Evolutionary conservation across 169 alveolate genomes (phyloP).

Genomic region (Cryptosporidium baileyi): DNA sequence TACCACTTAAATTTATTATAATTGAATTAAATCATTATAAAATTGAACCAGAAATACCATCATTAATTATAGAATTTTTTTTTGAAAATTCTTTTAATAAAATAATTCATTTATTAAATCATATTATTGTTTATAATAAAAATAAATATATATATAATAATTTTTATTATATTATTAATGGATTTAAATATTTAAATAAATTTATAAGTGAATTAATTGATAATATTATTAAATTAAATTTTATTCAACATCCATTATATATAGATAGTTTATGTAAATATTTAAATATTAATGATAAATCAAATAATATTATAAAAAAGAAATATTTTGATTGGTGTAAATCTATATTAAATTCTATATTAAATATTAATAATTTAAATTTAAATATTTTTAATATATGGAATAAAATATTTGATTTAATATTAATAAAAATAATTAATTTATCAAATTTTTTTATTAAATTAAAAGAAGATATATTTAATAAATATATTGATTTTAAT

Average conservation of each 20-base stretch:
- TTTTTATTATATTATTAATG: background rate
- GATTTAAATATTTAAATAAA: conserved; percentile 17
- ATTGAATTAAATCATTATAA: background rate
- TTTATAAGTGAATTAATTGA: background rate
- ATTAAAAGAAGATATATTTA: background rate
- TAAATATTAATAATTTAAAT: conserved; percentile 10
- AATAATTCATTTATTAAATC: conserved; percentile 1
- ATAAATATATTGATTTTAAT: background rate
- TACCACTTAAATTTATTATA: conserved; percentile 2
- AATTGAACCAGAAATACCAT: background rate
- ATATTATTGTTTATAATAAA: background rate
- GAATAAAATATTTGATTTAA: conserved; percentile 18
- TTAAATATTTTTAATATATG: conserved; percentile 2
- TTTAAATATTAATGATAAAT: background rate
- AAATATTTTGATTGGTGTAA: conserved; percentile 40
- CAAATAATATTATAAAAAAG: background rate
- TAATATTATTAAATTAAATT: background rate
- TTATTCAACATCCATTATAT: background rate
- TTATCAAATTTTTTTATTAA: background rate
- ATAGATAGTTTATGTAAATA: background rate
- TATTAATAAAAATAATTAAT: background rate
- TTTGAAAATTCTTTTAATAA: background rate
- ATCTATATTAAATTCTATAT: background rate
- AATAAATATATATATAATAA: background rate
- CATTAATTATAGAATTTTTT: background rate